Percentiles rank a stretch among this genome's conserved stretches.
phyloP scores from a whole-genome alignment of 176 grass and related monocot genomes.

The Cenchrus purpureus region DNA sequence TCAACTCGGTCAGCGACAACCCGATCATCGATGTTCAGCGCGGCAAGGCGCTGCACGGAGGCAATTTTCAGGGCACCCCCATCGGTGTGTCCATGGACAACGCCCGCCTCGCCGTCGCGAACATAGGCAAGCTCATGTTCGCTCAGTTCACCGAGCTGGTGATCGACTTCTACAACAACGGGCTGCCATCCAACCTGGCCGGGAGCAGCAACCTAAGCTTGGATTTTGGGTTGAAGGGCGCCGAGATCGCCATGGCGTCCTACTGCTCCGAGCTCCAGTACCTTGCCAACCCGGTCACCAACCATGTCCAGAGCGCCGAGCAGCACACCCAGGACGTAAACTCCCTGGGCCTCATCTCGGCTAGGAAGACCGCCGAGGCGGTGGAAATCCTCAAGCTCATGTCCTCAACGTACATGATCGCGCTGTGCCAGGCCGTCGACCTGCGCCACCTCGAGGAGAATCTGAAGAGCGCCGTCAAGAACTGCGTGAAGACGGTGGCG shows the following conservation, averaged over 20 bases:
- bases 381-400: constrained; percentile 80
- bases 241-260: constrained; percentile 82
- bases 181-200: constrained; percentile 75
- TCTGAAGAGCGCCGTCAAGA: constrained; percentile 60
- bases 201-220: constrained; percentile 77
- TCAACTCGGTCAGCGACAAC: constrained; percentile 94
- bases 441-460: constrained; percentile 76
- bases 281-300: constrained; percentile 80
- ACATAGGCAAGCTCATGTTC: constrained; percentile 87
- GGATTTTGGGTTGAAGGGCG: constrained; percentile 89
- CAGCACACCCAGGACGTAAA: constrained; percentile 93
- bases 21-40: constrained; percentile 77
- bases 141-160: constrained; percentile 85
- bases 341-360: constrained; percentile 73
- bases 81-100: constrained; percentile 95
- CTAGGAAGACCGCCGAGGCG: constrained; percentile 69
- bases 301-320: constrained; percentile 86
- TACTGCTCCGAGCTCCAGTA: constrained; percentile 90
- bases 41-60: constrained; percentile 65
- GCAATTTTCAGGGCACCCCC: constrained; percentile 82
- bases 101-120: constrained; percentile 65
- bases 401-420: constrained; percentile 69
- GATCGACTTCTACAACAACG: constrained; percentile 91
- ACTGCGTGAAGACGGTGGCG: constrained; percentile 51
- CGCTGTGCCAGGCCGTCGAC: constrained; percentile 72